These are phyloP conservation scores for Coemansia sp. DNA, from an alignment of 371 early-diverging fungal genomes.

Conservation along the genomic window DNA sequence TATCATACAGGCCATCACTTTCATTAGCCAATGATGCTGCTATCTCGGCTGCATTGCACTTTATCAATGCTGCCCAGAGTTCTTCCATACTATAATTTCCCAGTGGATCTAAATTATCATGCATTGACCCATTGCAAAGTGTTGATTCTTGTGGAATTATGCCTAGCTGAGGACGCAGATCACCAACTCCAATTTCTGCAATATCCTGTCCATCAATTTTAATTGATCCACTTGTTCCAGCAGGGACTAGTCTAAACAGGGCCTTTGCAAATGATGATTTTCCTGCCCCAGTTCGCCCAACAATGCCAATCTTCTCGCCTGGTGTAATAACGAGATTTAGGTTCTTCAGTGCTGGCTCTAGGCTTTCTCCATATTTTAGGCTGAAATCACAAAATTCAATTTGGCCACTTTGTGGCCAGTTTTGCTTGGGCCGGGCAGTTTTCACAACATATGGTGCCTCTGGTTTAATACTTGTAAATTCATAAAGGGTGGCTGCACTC, in stretches of 20 bases:
- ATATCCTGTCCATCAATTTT: slow-evolving; percentile 58
- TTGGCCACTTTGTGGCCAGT: neutral
- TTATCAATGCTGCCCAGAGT: slow-evolving; percentile 62
- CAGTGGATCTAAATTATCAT: slow-evolving; percentile 57
- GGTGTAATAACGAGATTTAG: neutral
- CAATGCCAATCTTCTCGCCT: no score
- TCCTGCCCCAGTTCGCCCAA: neutral
- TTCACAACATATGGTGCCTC: neutral
- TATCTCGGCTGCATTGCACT: slow-evolving; percentile 57
- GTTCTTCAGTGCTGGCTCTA: neutral
- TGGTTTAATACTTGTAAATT: neutral
- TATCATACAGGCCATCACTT: no score
- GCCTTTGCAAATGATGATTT: neutral
- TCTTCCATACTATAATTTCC: slow-evolving; percentile 49
- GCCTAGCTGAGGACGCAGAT: slow-evolving; percentile 57
- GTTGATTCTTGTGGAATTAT: slow-evolving; percentile 68
- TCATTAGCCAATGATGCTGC: slow-evolving; percentile 11
- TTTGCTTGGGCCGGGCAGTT: neutral
- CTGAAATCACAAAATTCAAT: neutral
- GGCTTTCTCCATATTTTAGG: neutral
- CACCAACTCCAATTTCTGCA: slow-evolving; percentile 52
- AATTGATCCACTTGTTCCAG: no score
- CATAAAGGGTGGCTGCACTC: no score
- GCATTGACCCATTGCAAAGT: slow-evolving; percentile 55
- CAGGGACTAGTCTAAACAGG: no score